phyloP scores from a whole-genome alignment of 2,329 filamentous ascomycete species.

The Penicillium sp. region DNA sequence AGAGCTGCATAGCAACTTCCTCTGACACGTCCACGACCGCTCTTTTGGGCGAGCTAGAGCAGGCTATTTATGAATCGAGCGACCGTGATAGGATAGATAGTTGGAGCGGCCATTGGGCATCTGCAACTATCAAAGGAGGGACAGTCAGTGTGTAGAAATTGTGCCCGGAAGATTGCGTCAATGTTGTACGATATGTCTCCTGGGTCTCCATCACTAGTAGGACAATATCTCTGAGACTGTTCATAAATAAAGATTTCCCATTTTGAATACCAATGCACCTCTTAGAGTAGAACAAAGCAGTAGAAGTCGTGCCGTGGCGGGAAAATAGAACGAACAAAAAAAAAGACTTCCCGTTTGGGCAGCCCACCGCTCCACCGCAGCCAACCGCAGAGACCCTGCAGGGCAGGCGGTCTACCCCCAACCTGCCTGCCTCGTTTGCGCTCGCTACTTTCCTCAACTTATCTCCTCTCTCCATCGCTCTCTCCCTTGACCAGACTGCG shows the following conservation, averaged over 20 bases:
- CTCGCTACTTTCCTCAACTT: background rate
- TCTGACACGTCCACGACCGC: constrained; percentile 41
- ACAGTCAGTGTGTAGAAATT: background rate
- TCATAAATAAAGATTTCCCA: too few species aligned
- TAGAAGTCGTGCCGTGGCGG: too few species aligned
- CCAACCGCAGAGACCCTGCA: background rate
- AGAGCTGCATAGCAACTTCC: constrained; percentile 53
- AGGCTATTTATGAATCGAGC: constrained; percentile 60
- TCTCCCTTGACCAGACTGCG: background rate
- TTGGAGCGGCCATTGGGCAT: constrained; percentile 60
- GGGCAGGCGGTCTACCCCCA: background rate
- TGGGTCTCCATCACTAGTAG: too few species aligned
- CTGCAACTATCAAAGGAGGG: constrained; percentile 8
- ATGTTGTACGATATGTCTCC: background rate
- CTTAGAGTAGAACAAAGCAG: too few species aligned
- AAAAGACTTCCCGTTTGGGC: too few species aligned
- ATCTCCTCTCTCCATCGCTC: background rate
- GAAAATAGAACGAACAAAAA: too few species aligned
- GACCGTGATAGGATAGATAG: constrained; percentile 61
- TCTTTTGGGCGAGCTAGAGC: constrained; percentile 54
- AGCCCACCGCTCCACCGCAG: background rate
- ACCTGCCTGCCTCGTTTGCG: background rate
- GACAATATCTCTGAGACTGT: too few species aligned
- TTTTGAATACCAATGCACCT: too few species aligned
- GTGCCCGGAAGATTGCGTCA: background rate